These are phyloP conservation scores for Lactifluus piperatus DNA, from an alignment of 768 basidiomycete genomes.

Conservation along the genomic window DNA sequence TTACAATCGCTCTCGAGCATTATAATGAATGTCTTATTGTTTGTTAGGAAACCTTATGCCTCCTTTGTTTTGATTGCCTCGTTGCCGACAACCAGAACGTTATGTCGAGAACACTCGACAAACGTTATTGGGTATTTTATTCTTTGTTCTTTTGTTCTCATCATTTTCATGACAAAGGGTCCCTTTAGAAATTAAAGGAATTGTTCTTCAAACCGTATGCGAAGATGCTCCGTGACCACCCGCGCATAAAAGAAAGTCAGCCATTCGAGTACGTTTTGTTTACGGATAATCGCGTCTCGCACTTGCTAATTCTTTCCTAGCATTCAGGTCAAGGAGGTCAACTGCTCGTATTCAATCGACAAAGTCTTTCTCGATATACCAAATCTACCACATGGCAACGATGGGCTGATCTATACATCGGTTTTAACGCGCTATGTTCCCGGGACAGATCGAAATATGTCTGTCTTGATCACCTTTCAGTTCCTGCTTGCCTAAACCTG, in stretches of 20 bases:
- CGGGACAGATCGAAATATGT: slow-evolving; percentile 88
- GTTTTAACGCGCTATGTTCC: slow-evolving; percentile 70
- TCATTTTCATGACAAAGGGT: not conserved
- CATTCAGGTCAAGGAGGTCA: slow-evolving; percentile 81
- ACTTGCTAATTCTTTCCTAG: slow-evolving; percentile 32
- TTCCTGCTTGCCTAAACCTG: not conserved
- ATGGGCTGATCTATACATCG: slow-evolving; percentile 95
- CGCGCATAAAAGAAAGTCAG: slow-evolving; percentile 48
- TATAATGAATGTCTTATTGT: slow-evolving; percentile 4
- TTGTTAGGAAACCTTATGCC: slow-evolving; percentile 66
- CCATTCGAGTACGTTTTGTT: slow-evolving; percentile 71
- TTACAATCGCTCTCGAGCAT: not conserved
- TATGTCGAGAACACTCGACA: slow-evolving; percentile 74
- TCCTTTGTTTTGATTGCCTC: slow-evolving; percentile 88
- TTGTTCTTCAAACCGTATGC: slow-evolving; percentile 81
- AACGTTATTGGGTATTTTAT: slow-evolving; percentile 76
- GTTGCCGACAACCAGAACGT: slow-evolving; percentile 81
- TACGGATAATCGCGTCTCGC: not conserved
- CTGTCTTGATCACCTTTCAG: slow-evolving; percentile 5
- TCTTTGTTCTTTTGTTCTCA: not conserved
- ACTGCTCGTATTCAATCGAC: slow-evolving; percentile 78
- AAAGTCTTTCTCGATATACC: slow-evolving; percentile 87
- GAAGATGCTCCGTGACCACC: slow-evolving; percentile 59
- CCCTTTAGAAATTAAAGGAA: slow-evolving; percentile 56
- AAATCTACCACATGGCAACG: slow-evolving; percentile 80